phyloP scores from a whole-genome alignment of 164 flowering plant genomes.

The Warburgia ugandensis region DNA sequence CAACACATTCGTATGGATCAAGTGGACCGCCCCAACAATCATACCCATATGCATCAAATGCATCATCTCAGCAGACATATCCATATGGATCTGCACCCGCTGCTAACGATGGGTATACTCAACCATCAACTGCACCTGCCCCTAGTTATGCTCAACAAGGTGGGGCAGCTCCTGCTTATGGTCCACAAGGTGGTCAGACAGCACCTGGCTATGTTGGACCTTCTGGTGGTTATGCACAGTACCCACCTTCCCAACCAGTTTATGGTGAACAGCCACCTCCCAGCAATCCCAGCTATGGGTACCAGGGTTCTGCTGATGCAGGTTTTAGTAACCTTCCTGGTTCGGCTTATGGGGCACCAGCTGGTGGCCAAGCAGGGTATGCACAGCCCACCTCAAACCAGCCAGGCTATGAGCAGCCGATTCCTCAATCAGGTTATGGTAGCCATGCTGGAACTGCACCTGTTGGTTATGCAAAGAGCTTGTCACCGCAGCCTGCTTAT shows the following conservation, averaged over 20 bases:
- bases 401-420: constrained; percentile 49
- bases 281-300: constrained; percentile 37
- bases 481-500: constrained; percentile 58
- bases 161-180: constrained; percentile 9
- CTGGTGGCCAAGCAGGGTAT: constrained; percentile 38
- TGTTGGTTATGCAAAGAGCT: constrained; percentile 39
- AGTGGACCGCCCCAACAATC: constrained; percentile 45
- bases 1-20: constrained; percentile 46
- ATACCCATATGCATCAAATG: constrained; percentile 49
- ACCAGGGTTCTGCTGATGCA: constrained; percentile 48
- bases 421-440: constrained; percentile 18
- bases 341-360: constrained; percentile 37
- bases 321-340: constrained; percentile 9
- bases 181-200: constrained; percentile 34
- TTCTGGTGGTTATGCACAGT: constrained; percentile 43
- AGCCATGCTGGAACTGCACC: constrained; percentile 18
- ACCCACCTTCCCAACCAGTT: constrained; percentile 47
- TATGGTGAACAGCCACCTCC: constrained; percentile 55
- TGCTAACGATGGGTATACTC: constrained; percentile 47
- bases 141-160: constrained; percentile 32
- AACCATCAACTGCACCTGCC: constrained; percentile 35
- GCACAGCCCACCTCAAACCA: constrained; percentile 46
- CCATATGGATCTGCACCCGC: constrained; percentile 49
- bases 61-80: constrained; percentile 44
- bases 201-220: constrained; percentile 40